Conservation (phyloP, 805 yeast species). For the Hanseniaspora valbyensis region DNA sequence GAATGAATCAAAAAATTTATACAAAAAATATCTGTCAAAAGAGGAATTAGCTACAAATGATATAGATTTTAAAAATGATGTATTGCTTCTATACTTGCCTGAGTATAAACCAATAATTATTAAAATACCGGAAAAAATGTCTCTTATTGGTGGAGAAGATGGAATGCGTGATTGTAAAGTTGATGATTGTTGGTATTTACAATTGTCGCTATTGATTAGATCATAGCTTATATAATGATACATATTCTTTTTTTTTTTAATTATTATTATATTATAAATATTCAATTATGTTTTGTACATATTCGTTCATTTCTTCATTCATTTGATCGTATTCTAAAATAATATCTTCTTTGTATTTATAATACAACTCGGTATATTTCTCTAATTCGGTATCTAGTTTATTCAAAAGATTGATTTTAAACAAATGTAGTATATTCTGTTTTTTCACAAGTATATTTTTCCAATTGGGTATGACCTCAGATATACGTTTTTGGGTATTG, state of each 20-base stretch:
- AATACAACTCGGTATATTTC: not conserved
- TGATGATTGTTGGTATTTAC: constrained; percentile 11
- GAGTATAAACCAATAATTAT: constrained; percentile 6
- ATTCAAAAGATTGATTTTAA: not conserved
- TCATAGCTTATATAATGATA: too few species aligned
- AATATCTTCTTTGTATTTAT: constrained; percentile 4
- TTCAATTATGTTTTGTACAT: constrained; percentile 11
- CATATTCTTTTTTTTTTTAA: too few species aligned
- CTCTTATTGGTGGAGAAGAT: not conserved
- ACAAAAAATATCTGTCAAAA: not conserved
- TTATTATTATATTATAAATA: constrained; percentile 6
- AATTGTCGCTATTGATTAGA: not conserved
- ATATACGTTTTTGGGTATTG: not conserved
- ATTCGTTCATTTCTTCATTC: constrained; percentile 13
- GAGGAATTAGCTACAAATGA: not conserved
- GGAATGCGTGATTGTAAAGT: not conserved
- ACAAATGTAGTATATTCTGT: constrained; percentile 2
- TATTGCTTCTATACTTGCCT: not conserved
- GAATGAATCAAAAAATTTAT: not conserved
- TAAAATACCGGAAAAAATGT: constrained; percentile 5
- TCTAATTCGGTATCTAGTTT: not conserved
- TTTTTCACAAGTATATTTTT: constrained; percentile 7
- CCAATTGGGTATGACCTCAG: not conserved
- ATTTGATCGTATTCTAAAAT: constrained; percentile 4
- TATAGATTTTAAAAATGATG: not conserved